phyloP scores from a whole-genome alignment of 2,329 filamentous ascomycete genomes.

The Claviceps citrina region DNA sequence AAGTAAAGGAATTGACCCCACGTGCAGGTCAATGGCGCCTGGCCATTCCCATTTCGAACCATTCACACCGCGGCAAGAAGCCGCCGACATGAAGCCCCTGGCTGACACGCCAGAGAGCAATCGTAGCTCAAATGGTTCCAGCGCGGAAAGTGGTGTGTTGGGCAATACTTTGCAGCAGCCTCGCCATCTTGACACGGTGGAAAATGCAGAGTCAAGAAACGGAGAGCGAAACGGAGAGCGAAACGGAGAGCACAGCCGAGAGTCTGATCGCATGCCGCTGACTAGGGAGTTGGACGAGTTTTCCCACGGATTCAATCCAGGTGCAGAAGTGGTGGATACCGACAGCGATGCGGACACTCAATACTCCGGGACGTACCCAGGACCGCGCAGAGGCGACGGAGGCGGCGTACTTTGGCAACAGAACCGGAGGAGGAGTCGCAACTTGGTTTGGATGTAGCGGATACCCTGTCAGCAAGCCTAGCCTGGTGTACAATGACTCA shows the following conservation, averaged over 20 bases:
- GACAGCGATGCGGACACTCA: constrained; percentile 10
- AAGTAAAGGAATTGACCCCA: constrained; percentile 8
- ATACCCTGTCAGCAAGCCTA: too few relatives aligned
- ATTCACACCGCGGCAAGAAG: constrained; percentile 15
- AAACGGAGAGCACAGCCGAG: constrained; percentile 13
- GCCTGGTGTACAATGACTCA: too few relatives aligned
- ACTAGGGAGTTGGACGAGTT: constrained; percentile 30
- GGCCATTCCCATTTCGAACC: constrained; percentile 15
- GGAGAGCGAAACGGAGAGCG: constrained; percentile 14
- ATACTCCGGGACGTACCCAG: constrained; percentile 10
- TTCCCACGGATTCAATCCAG: constrained; percentile 26
- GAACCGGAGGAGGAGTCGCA: constrained; percentile 32
- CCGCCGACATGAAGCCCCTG: constrained; percentile 9
- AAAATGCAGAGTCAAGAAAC: constrained; percentile 10
- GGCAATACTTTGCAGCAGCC: not conserved
- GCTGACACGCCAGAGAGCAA: constrained; percentile 5
- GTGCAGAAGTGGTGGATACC: constrained; percentile 23
- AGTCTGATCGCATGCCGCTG: constrained; percentile 24
- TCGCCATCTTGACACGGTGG: not conserved
- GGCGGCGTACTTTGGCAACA: constrained; percentile 38
- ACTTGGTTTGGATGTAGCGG: constrained; percentile 30
- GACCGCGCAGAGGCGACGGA: constrained; percentile 15
- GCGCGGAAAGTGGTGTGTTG: not conserved
- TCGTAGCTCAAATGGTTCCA: constrained; percentile 6
- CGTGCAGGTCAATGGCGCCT: constrained; percentile 15